Evolutionary conservation across 495 filamentous ascomycete species (phyloP), one percentile per base, ranked within the genome.

Genomic region (Pyrenopolyporus hunteri): DNA sequence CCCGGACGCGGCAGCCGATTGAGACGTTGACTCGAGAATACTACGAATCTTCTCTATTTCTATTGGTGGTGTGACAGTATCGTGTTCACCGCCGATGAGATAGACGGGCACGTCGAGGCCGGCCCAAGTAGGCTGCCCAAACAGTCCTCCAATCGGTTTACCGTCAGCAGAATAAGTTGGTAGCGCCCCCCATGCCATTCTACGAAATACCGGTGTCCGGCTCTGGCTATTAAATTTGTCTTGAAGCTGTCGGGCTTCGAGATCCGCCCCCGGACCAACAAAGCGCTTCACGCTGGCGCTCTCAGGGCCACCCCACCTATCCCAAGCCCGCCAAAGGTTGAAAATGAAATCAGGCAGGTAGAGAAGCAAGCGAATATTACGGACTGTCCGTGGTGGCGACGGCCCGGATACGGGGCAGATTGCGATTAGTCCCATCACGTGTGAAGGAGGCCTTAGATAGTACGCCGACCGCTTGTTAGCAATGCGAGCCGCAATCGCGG

Each of bases 171-270:
- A 85, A 29, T 56, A 26, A 10, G 72, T 76, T 10, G 88, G 85
- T 14, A 91, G 71, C 37, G 78, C 74, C 1, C 91, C 92, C 74
- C 80, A 89, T 3, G 86, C 89, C 89, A 96, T 93, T 31, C 92
- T 82, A 56, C 88, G 83, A 84, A 89, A 96, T 0, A 95, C 90
- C 0, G 88, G 79, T 0, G 91, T 91, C 60, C 77, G 81, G 58
- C 89, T 93, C 68, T 96, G 91, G 47, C 80, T 80, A 72, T 98
- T 98, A 77, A 88, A 97, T 17, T 85, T 84, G 20, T 89, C 70
- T 72, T 98, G 93, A 29, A 97, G 78, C 54, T 82, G 84, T 69
- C 89, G 89, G 1, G 88, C 83, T 67, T 93, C 89, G 1, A 77
- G 67, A 33, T 93, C 90, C 8, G 91, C 91, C 58, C 83, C 78